Evolutionary conservation across 1,284 basidiomycete genomes (phyloP).

Genomic region (Fomitopsis pinicola): DNA sequence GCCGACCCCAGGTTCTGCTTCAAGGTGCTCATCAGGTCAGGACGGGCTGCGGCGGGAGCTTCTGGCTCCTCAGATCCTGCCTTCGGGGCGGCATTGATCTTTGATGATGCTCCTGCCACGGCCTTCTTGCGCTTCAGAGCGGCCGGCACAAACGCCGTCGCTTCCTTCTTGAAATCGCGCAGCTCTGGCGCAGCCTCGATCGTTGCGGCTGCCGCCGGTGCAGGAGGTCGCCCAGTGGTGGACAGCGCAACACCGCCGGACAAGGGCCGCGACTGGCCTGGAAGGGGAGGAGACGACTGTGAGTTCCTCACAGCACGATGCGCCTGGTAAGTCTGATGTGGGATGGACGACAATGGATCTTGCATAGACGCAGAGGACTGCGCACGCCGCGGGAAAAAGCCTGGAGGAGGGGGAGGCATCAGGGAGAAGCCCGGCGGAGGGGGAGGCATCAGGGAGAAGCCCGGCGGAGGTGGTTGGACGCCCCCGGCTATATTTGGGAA

Average conservation of each 20-base stretch:
- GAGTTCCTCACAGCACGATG: conserved; percentile 38
- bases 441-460: conserved; percentile 30
- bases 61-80: conserved; percentile 30
- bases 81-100: conserved; percentile 62
- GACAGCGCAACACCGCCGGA: conserved; percentile 15
- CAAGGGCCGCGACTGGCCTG: conserved; percentile 10
- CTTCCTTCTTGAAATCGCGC: conserved; percentile 89
- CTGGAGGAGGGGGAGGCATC: conserved; percentile 47
- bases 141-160: conserved; percentile 82
- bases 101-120: conserved; percentile 30
- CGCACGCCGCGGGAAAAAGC: conserved; percentile 51
- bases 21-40: conserved; percentile 62
- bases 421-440: conserved; percentile 40
- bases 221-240: conserved; percentile 10
- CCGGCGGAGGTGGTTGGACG: conserved; percentile 13
- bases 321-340: conserved; percentile 65
- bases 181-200: conserved; percentile 82
- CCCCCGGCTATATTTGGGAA: conserved; percentile 7
- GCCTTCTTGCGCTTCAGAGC: conserved; percentile 63
- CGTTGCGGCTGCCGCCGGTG: conserved; percentile 47
- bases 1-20: conserved; percentile 52
- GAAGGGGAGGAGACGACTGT: conserved; percentile 19
- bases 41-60: conserved; percentile 37
- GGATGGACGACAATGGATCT: conserved; percentile 58
- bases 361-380: conserved; percentile 50